Percentiles rank a stretch among this genome's conserved stretches.
Conservation (phyloP, 169 alveolate genomes). For the Amoebophrya sp. region DNA sequence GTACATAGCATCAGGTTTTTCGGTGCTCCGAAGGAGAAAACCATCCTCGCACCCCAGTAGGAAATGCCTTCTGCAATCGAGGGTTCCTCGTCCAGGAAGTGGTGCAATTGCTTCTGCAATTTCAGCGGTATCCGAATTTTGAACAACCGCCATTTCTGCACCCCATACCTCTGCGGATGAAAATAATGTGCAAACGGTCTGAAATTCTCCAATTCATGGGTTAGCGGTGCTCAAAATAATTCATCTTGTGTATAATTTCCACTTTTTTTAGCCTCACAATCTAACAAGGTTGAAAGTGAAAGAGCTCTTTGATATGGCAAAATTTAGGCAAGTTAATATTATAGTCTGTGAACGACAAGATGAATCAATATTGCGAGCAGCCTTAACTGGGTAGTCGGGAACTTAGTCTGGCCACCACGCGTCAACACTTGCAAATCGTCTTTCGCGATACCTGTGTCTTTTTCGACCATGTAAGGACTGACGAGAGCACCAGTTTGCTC, state of each 20-base stretch:
- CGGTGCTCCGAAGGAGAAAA: not conserved
- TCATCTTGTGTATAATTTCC: not conserved
- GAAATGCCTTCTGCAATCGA: not conserved
- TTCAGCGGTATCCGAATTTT: not conserved
- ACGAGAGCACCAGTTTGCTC: not conserved
- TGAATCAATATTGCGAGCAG: no score
- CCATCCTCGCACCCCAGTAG: constrained; percentile 3
- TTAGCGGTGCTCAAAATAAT: not conserved
- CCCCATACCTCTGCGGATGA: not conserved
- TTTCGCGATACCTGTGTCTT: not conserved
- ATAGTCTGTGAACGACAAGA: not conserved
- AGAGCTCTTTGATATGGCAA: not conserved
- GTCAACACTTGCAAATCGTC: not conserved
- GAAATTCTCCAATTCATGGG: not conserved
- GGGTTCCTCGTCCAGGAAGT: not conserved
- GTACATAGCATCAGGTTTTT: constrained; percentile 3
- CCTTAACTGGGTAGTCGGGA: not conserved
- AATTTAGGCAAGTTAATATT: not conserved
- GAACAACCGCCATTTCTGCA: constrained; percentile 21
- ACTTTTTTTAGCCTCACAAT: not conserved
- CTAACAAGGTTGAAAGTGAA: not conserved
- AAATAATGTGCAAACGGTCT: not conserved
- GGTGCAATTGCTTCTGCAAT: not conserved
- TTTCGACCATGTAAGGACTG: not conserved
- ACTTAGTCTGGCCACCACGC: not conserved